These are phyloP conservation scores for Quercus bicolor DNA, from an alignment of 306 rosid species.

Conservation along the genomic window DNA sequence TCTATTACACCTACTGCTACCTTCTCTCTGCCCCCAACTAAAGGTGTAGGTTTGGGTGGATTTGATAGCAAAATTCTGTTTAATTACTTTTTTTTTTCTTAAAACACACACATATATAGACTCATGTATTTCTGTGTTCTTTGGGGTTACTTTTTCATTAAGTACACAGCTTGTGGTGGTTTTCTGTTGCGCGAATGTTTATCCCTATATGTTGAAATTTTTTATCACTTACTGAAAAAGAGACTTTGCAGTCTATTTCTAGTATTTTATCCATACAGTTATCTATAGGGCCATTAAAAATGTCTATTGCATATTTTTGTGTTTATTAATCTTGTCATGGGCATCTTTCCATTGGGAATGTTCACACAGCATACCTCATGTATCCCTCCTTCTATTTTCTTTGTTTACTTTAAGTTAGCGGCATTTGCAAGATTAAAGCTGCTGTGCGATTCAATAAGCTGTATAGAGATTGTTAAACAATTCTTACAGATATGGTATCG, in stretches of 20 bases:
- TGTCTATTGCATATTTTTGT: neutral
- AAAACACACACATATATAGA: neutral
- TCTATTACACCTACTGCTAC: neutral
- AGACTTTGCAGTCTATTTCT: too few species aligned
- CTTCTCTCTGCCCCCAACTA: neutral
- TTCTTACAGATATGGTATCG: neutral
- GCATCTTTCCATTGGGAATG: too few species aligned
- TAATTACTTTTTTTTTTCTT: neutral
- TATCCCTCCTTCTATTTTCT: neutral
- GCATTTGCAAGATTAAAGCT: neutral
- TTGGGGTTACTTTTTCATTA: too few species aligned
- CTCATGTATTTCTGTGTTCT: too few species aligned
- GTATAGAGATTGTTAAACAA: neutral
- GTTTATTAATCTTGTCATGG: neutral
- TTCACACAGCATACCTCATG: neutral
- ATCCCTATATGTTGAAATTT: too few species aligned
- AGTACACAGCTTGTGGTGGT: too few species aligned
- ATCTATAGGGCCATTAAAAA: neutral
- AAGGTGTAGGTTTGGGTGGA: neutral
- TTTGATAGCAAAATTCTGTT: neutral
- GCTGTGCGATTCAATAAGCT: neutral
- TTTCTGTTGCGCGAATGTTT: too few species aligned
- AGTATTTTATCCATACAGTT: too few species aligned
- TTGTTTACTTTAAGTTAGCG: neutral
- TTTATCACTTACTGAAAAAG: too few species aligned